Base-by-base conservation (phyloP, 2,329 filamentous ascomycete genomes). In the Pseudocercospora vitis region DNA sequence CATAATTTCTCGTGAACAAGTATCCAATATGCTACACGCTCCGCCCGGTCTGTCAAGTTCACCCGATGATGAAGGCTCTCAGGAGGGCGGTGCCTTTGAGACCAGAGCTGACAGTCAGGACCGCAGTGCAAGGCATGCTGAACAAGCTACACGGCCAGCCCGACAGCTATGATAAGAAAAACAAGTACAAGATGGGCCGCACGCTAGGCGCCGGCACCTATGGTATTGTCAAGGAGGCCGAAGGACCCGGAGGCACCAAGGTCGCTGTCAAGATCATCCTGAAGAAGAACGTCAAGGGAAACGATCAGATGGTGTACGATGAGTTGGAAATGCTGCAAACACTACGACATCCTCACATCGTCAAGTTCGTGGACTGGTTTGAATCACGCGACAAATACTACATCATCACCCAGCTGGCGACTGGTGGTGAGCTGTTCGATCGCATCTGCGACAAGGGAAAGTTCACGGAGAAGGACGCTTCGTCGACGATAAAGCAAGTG, bases 331-430 rank as follows among this genome's bases (percentile, higher is more conserved):
- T 99, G 84, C 81, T 99, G 61, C 91, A 96, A 75, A 83, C 84
- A 55, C 83, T 99, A 69, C 83, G 91, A 69, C 94, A 99, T 72
- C 88, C 90, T 49, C 90, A 97, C 74, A 99, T 99, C 71, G 94
- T 99, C 75, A 86, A 87, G 64, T 99, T 99, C 70, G 88, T 94
- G 64, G 94, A 99, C 73, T 99, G 94, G 92, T 99, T 99, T 70
- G 94, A 99, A 76, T 97, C 92, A 52, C 89, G 91, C 76, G 94
- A 99, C 79, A 99, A 99, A 78, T 99, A 96, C 78, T 99, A 99
- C 73, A 97, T 99, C 64, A 91, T 99, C 65, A 99, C 94, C 26
- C 88, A 99, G 74, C 81, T 99, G 52, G 94, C 94, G 35, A 96
- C 89, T 0, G 94, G 94, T 63, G 94, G 94, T 71, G 94, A 99